These are phyloP conservation scores for Aspergillus panamensis DNA, from an alignment of 495 filamentous ascomycete species.

Conservation along the genomic window DNA sequence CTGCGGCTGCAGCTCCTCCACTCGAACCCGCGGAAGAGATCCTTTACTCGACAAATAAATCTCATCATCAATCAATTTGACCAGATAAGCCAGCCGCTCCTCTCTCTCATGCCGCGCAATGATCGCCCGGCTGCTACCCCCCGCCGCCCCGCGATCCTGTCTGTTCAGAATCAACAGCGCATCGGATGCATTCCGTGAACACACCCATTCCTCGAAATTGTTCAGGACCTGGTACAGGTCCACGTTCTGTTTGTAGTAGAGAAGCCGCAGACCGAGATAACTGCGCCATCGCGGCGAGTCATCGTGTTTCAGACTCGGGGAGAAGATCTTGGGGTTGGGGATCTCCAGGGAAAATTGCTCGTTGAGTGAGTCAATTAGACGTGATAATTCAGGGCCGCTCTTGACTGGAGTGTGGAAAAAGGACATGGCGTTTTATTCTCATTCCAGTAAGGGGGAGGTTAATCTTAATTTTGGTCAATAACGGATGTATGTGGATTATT, in stretches of 20 bases:
- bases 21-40: background rate
- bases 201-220: slow-evolving; percentile 31
- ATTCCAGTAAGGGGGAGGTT: background rate
- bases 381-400: slow-evolving; percentile 18
- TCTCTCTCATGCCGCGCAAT: slow-evolving; percentile 18
- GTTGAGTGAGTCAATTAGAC: slow-evolving; percentile 26
- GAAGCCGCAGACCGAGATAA: slow-evolving; percentile 16
- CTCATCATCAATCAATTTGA: slow-evolving; percentile 30
- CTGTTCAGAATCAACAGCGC: background rate
- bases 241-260: slow-evolving; percentile 21
- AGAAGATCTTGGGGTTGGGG: slow-evolving; percentile 21
- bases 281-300: slow-evolving; percentile 12
- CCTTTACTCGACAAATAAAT: slow-evolving; percentile 24
- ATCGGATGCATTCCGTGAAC: slow-evolving; percentile 8
- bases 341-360: slow-evolving; percentile 26
- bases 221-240: slow-evolving; percentile 20
- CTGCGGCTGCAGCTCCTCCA: background rate
- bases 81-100: slow-evolving; percentile 25
- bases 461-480: background rate
- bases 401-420: slow-evolving; percentile 20
- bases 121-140: slow-evolving; percentile 3
- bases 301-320: slow-evolving; percentile 13
- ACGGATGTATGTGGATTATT: too few relatives aligned
- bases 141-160: background rate
- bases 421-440: slow-evolving; percentile 4